Evolutionary conservation across 2,329 filamentous ascomycete genomes (phyloP).

Genomic region (Harringtonia lauricola): DNA sequence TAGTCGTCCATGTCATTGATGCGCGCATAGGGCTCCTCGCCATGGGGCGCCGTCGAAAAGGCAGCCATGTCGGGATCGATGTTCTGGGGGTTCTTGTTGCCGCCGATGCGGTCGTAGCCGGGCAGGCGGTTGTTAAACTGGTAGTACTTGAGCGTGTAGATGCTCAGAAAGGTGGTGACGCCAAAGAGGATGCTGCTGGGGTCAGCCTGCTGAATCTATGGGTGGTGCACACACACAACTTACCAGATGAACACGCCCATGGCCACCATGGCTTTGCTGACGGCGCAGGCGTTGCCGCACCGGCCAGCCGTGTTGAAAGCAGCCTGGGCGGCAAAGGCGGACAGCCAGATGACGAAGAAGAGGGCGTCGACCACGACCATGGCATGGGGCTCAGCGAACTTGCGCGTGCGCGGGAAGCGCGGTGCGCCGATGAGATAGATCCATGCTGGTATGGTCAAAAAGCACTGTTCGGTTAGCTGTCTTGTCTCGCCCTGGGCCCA

Average conservation of each 20-base stretch:
- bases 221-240: slow-evolving; percentile 18
- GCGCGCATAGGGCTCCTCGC: slow-evolving; percentile 54
- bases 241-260: slow-evolving; percentile 54
- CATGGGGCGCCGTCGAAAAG: slow-evolving; percentile 56
- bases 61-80: slow-evolving; percentile 61
- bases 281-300: slow-evolving; percentile 44
- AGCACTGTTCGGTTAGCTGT: too few species aligned
- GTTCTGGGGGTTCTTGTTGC: slow-evolving; percentile 26
- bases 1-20: slow-evolving; percentile 41
- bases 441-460: slow-evolving; percentile 52
- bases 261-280: slow-evolving; percentile 53
- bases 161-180: slow-evolving; percentile 41
- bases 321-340: slow-evolving; percentile 55
- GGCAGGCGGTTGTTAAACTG: slow-evolving; percentile 50
- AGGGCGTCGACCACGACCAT: slow-evolving; percentile 48
- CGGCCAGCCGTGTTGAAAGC: slow-evolving; percentile 46
- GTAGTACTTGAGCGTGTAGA: slow-evolving; percentile 51
- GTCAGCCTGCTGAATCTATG: too few species aligned
- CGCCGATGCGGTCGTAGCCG: slow-evolving; percentile 42
- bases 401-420: slow-evolving; percentile 49
- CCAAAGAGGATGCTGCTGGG: slow-evolving; percentile 41
- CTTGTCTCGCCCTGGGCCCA: too few species aligned
- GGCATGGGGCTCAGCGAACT: slow-evolving; percentile 49
- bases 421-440: slow-evolving; percentile 56
- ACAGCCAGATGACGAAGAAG: slow-evolving; percentile 52